Evolutionary conservation across 768 basidiomycete genomes (phyloP).

Genomic region (Saitozyma sp.): DNA sequence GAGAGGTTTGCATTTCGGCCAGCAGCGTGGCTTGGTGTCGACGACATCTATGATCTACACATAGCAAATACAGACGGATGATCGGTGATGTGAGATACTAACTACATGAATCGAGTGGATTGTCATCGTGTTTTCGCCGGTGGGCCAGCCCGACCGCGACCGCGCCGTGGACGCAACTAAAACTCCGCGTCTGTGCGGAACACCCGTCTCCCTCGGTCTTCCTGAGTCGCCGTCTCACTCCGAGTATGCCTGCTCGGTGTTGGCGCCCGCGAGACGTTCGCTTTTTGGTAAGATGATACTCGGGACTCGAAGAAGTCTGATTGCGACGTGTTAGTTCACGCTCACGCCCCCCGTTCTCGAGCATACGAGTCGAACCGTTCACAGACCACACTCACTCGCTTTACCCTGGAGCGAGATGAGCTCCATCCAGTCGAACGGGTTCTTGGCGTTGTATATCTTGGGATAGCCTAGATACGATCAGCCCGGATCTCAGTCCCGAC

Average conservation of each 20-base stretch:
- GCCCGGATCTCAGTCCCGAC: not conserved
- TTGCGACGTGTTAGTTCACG: not conserved
- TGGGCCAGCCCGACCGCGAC: too few relatives aligned
- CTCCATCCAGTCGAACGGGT: slow-evolving; percentile 67
- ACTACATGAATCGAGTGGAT: too few relatives aligned
- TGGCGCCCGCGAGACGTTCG: slow-evolving; percentile 49
- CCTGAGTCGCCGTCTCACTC: slow-evolving; percentile 3
- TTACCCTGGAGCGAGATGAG: slow-evolving; percentile 94
- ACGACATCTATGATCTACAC: not conserved
- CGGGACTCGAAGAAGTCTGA: slow-evolving; percentile 92
- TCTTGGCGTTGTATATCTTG: slow-evolving; percentile 50
- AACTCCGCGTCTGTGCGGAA: slow-evolving; percentile 55
- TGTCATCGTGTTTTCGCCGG: too few relatives aligned
- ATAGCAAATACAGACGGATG: not conserved
- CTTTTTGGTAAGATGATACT: slow-evolving; percentile 65
- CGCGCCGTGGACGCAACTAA: too few relatives aligned
- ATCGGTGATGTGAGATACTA: too few relatives aligned
- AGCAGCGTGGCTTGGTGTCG: too few relatives aligned
- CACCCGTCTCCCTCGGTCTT: slow-evolving; percentile 29
- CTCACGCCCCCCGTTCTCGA: not conserved
- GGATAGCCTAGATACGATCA: slow-evolving; percentile 33
- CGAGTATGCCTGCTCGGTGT: slow-evolving; percentile 23
- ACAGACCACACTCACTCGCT: slow-evolving; percentile 55
- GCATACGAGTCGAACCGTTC: not conserved
- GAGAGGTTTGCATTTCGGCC: not conserved